Evolutionary conservation across 2,329 filamentous ascomycete genomes (phyloP).

Genomic region (Pleurostoma richardsiae): DNA sequence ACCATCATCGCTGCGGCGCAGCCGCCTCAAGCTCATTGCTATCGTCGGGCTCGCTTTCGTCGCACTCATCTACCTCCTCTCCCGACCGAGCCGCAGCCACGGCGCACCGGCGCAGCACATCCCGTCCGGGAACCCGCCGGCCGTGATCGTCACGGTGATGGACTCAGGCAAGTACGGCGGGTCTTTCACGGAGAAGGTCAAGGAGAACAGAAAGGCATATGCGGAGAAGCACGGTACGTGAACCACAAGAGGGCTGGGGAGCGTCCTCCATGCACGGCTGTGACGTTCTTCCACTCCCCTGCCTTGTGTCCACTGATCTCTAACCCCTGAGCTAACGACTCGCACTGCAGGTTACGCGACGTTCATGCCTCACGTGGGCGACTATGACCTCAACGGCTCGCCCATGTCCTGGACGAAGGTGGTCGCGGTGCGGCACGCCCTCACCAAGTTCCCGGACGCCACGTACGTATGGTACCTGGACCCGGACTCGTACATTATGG

Average conservation of each 20-base stretch:
- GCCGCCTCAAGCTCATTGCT: conserved; percentile 55
- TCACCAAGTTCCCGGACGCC: conserved; percentile 71
- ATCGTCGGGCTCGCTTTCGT: conserved; percentile 50
- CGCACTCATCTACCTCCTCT: conserved; percentile 56
- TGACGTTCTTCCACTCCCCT: neutral
- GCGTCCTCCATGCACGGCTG: neutral
- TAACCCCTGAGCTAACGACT: conserved; percentile 7
- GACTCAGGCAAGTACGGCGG: conserved; percentile 62
- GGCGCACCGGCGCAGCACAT: conserved; percentile 13
- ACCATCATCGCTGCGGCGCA: conserved; percentile 50
- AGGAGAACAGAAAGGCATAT: conserved; percentile 79
- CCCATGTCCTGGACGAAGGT: conserved; percentile 70
- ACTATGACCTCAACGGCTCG: conserved; percentile 65
- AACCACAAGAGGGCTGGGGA: neutral
- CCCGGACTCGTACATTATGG: conserved; percentile 83
- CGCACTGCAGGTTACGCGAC: conserved; percentile 67
- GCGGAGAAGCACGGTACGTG: conserved; percentile 76
- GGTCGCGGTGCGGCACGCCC: conserved; percentile 82
- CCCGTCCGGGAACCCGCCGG: conserved; percentile 52
- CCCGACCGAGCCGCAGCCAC: conserved; percentile 27
- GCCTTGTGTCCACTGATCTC: no score
- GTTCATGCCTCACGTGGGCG: conserved; percentile 72
- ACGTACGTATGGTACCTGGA: conserved; percentile 86
- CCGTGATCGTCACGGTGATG: conserved; percentile 81
- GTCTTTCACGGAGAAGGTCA: conserved; percentile 67